These are phyloP conservation scores for Wickerhamomyces queroliae DNA, from an alignment of 805 yeast species.

Conservation along the genomic window DNA sequence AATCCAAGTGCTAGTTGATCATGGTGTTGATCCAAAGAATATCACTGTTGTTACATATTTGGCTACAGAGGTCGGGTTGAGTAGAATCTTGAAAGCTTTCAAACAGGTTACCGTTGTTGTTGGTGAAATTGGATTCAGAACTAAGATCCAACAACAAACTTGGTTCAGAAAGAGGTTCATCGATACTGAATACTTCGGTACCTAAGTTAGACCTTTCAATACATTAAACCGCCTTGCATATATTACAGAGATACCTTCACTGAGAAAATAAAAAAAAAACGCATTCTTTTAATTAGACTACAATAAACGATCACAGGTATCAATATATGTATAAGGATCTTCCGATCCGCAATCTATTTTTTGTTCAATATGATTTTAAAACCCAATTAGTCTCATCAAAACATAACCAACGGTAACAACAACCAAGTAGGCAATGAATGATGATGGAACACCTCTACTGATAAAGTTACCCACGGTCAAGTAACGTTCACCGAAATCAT, in stretches of 20 bases:
- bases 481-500: slow-evolving; percentile 88
- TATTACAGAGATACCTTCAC: too few relatives aligned
- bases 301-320: too few relatives aligned
- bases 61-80: slow-evolving; percentile 74
- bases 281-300: too few relatives aligned
- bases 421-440: slow-evolving; percentile 65
- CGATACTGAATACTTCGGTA: slow-evolving; percentile 76
- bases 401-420: slow-evolving; percentile 78
- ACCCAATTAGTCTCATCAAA: slow-evolving; percentile 54
- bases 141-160: slow-evolving; percentile 44
- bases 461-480: slow-evolving; percentile 83
- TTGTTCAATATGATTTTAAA: too few relatives aligned
- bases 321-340: too few relatives aligned
- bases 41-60: slow-evolving; percentile 66
- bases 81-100: slow-evolving; percentile 71
- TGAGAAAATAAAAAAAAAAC: too few relatives aligned
- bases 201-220: too few relatives aligned
- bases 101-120: slow-evolving; percentile 55
- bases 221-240: too few relatives aligned
- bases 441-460: slow-evolving; percentile 85
- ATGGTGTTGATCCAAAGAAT: slow-evolving; percentile 55
- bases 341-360: too few relatives aligned
- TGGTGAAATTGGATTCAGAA: slow-evolving; percentile 53
- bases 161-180: slow-evolving; percentile 65
- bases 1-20: slow-evolving; percentile 78